phyloP scores from a whole-genome alignment of 202 grass and related monocot genomes.

The Zizania palustris region DNA sequence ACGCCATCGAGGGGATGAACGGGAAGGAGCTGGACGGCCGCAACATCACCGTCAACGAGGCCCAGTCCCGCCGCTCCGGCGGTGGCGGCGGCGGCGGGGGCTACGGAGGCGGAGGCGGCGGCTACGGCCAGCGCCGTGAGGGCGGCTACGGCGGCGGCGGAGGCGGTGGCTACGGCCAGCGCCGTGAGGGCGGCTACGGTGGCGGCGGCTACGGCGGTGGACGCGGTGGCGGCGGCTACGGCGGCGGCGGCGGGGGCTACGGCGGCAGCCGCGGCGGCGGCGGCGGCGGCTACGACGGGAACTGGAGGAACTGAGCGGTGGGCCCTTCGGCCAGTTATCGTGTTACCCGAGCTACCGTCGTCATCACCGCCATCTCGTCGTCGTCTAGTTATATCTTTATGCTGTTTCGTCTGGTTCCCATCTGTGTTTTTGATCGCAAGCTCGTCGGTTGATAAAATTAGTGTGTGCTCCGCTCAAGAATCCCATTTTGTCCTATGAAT shows the following conservation, averaged over 20 bases:
- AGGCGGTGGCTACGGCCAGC: background rate
- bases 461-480: background rate
- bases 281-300: slow-evolving; percentile 51
- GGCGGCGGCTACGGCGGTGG: slow-evolving; percentile 25
- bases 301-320: slow-evolving; percentile 66
- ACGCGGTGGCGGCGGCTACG: background rate
- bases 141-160: slow-evolving; percentile 34
- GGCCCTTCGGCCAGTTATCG: slow-evolving; percentile 31
- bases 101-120: background rate
- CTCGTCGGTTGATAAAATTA: background rate
- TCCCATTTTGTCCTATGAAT: no score
- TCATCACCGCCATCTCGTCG: background rate
- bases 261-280: background rate
- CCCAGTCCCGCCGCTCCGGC: slow-evolving; percentile 70
- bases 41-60: slow-evolving; percentile 95
- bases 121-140: no score
- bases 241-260: slow-evolving; percentile 29
- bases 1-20: slow-evolving; percentile 88
- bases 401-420: slow-evolving; percentile 18
- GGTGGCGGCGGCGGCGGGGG: slow-evolving; percentile 47
- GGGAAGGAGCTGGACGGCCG: slow-evolving; percentile 84
- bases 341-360: background rate
- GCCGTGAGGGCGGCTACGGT: background rate
- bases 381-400: no score
- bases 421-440: slow-evolving; percentile 57